These are phyloP conservation scores for Kluyveromyces lactis DNA, from an alignment of 805 yeast genomes.

Conservation along the genomic window DNA sequence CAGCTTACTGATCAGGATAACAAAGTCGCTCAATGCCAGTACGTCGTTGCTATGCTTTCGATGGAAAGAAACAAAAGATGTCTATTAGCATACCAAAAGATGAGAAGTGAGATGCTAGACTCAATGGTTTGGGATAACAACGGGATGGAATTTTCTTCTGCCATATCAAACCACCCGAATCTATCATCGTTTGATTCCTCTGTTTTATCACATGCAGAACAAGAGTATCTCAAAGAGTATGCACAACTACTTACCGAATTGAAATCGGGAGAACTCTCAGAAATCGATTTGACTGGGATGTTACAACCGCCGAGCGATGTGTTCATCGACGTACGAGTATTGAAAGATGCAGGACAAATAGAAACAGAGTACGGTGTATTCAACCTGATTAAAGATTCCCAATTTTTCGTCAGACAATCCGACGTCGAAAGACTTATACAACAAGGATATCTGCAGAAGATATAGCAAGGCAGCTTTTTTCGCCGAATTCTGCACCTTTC, in stretches of 20 bases:
- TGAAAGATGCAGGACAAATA: conserved; percentile 92
- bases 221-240: conserved; percentile 65
- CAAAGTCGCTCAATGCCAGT: conserved; percentile 51
- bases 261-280: conserved; percentile 66
- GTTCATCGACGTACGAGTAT: conserved; percentile 87
- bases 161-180: conserved; percentile 9
- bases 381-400: conserved; percentile 86
- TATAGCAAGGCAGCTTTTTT: conserved; percentile 30
- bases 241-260: conserved; percentile 63
- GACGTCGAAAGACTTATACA: conserved; percentile 92
- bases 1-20: conserved; percentile 24
- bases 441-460: conserved; percentile 83
- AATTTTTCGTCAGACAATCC: conserved; percentile 85
- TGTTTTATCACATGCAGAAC: conserved; percentile 68
- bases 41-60: conserved; percentile 51
- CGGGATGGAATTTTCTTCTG: conserved; percentile 27
- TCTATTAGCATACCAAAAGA: conserved; percentile 70
- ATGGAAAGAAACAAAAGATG: conserved; percentile 88
- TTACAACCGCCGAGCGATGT: conserved; percentile 85
- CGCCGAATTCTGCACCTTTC: no score
- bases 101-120: conserved; percentile 59
- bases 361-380: conserved; percentile 97
- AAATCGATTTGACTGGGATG: conserved; percentile 82
- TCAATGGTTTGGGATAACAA: conserved; percentile 64
- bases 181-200: conserved; percentile 27